Conservation (phyloP, 495 filamentous ascomycete species). For the Oidiodendron maius region DNA sequence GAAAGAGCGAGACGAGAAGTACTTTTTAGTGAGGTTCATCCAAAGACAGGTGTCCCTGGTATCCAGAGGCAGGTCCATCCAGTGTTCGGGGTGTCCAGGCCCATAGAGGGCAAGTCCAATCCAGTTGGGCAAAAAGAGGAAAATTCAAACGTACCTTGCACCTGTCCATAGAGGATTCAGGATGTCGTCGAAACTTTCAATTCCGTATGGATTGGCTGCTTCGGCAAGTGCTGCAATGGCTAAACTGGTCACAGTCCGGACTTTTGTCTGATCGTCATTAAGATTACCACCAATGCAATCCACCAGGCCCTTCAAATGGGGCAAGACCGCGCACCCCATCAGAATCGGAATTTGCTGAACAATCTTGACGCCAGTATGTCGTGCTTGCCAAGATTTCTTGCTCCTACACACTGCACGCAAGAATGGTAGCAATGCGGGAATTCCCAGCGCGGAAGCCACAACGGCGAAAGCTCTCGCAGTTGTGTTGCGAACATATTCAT, state of each 20-base stretch:
- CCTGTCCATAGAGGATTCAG: constrained; percentile 96
- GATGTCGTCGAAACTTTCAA: constrained; percentile 97
- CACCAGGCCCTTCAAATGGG: constrained; percentile 91
- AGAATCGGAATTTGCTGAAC: constrained; percentile 99
- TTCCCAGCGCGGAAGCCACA: constrained; percentile 92
- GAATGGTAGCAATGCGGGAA: constrained; percentile 92
- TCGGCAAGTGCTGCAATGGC: constrained; percentile 95
- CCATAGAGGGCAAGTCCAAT: constrained; percentile 8
- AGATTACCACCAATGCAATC: constrained; percentile 95
- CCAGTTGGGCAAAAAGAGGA: constrained; percentile 20
- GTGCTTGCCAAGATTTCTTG: constrained; percentile 98
- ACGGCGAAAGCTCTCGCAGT: constrained; percentile 97
- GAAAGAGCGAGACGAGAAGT: not conserved
- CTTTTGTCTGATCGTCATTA: constrained; percentile 96
- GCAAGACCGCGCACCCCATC: constrained; percentile 96
- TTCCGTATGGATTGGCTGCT: constrained; percentile 96
- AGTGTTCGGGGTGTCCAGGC: constrained; percentile 3
- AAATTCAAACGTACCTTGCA: constrained; percentile 37
- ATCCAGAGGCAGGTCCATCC: constrained; percentile 10
- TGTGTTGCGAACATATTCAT: constrained; percentile 99
- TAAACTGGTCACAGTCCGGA: constrained; percentile 90
- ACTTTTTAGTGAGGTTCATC: too few species aligned
- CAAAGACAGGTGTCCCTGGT: not conserved
- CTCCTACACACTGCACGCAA: constrained; percentile 90
- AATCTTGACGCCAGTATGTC: constrained; percentile 99